phyloP scores from a whole-genome alignment of 2,329 filamentous ascomycete genomes.

The Alternaria hordeiaustralica region DNA sequence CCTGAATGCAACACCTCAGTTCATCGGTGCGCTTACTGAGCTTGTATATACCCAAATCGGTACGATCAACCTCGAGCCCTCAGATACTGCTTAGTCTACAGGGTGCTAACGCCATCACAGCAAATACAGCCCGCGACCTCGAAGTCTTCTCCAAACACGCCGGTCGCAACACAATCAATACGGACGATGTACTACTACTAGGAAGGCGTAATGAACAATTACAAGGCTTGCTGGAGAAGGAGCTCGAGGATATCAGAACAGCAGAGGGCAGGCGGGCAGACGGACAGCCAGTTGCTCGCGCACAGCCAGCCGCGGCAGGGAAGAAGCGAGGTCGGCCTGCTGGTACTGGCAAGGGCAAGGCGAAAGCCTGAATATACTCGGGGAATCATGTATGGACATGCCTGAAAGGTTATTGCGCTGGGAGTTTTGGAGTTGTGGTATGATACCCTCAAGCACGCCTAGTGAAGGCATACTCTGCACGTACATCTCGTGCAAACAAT shows the following conservation, averaged over 20 bases:
- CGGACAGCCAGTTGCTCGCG: constrained; percentile 10
- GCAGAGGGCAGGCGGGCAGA: constrained; percentile 33
- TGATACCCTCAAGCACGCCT: constrained; percentile 11
- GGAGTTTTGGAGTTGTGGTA: constrained; percentile 11
- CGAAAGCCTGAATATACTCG: background rate
- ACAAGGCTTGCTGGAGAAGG: constrained; percentile 73
- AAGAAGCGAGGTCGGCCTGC: constrained; percentile 33
- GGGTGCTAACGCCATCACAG: constrained; percentile 15
- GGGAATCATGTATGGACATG: no score
- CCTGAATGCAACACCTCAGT: constrained; percentile 89
- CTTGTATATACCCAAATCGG: constrained; percentile 88
- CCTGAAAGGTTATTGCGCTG: background rate
- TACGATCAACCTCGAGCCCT: constrained; percentile 49
- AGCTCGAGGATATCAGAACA: constrained; percentile 61
- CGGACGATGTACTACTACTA: constrained; percentile 86
- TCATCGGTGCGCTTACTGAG: constrained; percentile 78
- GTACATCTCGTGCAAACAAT: background rate
- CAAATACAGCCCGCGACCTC: constrained; percentile 61
- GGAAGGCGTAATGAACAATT: constrained; percentile 86
- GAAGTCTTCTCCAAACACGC: constrained; percentile 73
- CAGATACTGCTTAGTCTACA: background rate
- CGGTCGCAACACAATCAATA: constrained; percentile 77
- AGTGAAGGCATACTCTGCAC: background rate
- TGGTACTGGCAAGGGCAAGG: constrained; percentile 34
- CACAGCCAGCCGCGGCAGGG: constrained; percentile 1